phyloP scores from a whole-genome alignment of 208 protist species.

The Giardia muris region DNA sequence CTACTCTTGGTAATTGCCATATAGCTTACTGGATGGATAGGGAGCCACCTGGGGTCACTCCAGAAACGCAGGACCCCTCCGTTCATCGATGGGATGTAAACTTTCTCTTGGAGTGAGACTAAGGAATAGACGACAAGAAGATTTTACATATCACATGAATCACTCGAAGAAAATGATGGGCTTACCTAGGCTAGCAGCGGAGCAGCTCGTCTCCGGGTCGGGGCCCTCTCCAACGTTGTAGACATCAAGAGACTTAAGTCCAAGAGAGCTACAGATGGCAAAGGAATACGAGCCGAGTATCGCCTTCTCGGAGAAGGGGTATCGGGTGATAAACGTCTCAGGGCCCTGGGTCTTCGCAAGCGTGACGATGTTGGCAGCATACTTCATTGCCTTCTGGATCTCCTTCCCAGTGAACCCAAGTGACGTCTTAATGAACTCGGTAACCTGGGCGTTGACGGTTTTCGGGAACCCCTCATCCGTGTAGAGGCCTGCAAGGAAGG shows the following conservation, averaged over 20 bases:
- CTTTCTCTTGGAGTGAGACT: too few relatives aligned
- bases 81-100: too few relatives aligned
- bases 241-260: not conserved
- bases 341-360: not conserved
- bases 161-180: slow-evolving; percentile 27
- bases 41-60: too few relatives aligned
- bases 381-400: not conserved
- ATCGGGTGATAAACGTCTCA: not conserved
- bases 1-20: too few relatives aligned
- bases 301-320: slow-evolving; percentile 1
- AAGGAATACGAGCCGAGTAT: not conserved
- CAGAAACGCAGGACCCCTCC: too few relatives aligned
- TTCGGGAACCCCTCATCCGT: not conserved
- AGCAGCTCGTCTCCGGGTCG: not conserved
- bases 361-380: not conserved
- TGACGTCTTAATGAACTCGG: not conserved
- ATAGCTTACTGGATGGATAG: too few relatives aligned
- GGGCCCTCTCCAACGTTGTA: slow-evolving; percentile 22
- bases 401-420: not conserved
- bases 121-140: too few relatives aligned
- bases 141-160: not conserved
- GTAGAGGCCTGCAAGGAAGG: not conserved
- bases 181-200: not conserved
- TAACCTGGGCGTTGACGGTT: not conserved
- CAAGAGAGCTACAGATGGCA: not conserved